A percentile compares a stretch with the other conserved stretches of the same genome.
These are phyloP conservation scores for Skeletonema costatum DNA, from an alignment of 108 stramenopile species.

Conservation along the genomic window DNA sequence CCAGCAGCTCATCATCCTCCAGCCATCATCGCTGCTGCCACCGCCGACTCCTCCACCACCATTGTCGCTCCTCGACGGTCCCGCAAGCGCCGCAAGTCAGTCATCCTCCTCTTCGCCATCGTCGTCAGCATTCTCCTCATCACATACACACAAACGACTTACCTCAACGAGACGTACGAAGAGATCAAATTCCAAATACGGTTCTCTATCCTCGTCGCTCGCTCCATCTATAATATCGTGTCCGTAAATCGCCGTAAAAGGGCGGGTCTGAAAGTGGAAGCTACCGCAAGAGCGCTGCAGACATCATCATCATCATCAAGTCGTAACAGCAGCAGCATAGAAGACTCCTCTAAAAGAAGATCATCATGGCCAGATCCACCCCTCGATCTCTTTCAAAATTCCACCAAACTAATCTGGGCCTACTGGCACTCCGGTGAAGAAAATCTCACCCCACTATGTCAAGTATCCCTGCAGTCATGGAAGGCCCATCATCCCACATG, in stretches of 20 bases:
- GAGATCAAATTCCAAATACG: background rate
- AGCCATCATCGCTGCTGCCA: too few species aligned
- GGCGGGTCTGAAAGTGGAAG: background rate
- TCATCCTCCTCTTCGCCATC: background rate
- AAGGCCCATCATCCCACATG: background rate
- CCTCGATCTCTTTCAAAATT: background rate
- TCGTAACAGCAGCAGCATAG: background rate
- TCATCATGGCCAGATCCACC: background rate
- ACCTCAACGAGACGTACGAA: background rate
- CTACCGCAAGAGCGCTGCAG: background rate
- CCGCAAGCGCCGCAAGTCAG: background rate
- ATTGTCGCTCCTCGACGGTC: too few species aligned
- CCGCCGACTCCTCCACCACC: too few species aligned
- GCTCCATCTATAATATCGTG: background rate
- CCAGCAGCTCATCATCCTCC: too few species aligned
- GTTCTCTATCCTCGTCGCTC: background rate
- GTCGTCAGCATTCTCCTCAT: background rate
- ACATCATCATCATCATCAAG: too few species aligned
- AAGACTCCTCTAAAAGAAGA: background rate
- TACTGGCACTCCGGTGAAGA: background rate
- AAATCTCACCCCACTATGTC: background rate
- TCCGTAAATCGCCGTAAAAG: background rate
- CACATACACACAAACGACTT: background rate
- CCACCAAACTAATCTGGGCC: background rate
- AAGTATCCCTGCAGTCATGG: background rate